A percentile compares a stretch with the other conserved stretches of the same genome.
These are phyloP conservation scores for Larix sibirica DNA, from an alignment of 83 land plant species.

Conservation along the genomic window DNA sequence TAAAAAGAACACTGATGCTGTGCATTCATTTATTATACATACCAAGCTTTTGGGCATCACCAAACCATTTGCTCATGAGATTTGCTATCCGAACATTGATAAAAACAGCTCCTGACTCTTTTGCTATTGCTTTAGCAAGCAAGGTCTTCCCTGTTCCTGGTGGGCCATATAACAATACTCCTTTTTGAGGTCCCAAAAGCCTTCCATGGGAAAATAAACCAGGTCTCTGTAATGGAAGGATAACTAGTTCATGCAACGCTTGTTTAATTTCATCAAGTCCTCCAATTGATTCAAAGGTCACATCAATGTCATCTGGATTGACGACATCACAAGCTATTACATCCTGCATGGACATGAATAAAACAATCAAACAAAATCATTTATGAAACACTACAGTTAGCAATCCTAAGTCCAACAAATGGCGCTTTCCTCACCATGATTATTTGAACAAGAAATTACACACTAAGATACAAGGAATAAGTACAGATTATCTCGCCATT, in stretches of 20 bases:
- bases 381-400: not conserved
- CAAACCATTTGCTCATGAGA: constrained; percentile 99
- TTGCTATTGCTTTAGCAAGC: constrained; percentile 98
- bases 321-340: constrained; percentile 95
- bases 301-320: constrained; percentile 94
- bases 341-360: constrained; percentile 60
- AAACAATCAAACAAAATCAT: not conserved
- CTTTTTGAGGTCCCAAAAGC: constrained; percentile 91
- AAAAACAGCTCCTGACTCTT: constrained; percentile 94
- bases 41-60: constrained; percentile 99
- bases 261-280: constrained; percentile 84
- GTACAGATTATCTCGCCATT: not conserved
- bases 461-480: not conserved
- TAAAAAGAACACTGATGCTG: not conserved
- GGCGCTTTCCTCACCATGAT: not conserved
- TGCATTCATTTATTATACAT: constrained; percentile 15
- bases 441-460: not conserved
- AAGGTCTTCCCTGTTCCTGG: constrained; percentile 98
- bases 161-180: constrained; percentile 91
- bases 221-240: constrained; percentile 87
- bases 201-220: constrained; percentile 87
- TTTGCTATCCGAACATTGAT: constrained; percentile 91
- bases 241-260: constrained; percentile 81
- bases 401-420: not conserved
- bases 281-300: constrained; percentile 90